Percentiles rank a stretch among this genome's conserved stretches.
Conservation (phyloP, 1,284 basidiomycete species). For the Ceratobasidium sp. region DNA sequence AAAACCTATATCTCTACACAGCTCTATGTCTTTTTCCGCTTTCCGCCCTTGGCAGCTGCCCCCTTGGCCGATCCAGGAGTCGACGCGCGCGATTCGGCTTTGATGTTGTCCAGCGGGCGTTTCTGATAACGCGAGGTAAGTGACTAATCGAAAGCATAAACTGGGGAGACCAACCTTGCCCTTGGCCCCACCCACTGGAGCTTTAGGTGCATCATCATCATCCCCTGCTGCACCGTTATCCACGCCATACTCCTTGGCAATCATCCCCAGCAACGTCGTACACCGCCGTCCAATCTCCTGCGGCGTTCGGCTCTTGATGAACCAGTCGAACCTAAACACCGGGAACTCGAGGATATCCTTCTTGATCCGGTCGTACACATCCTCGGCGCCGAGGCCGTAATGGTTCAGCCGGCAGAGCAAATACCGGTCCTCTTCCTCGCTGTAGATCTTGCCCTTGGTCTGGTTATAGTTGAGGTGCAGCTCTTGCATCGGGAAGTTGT, state of each 20-base stretch:
- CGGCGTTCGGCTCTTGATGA: constrained; percentile 95
- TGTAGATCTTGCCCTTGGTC: constrained; percentile 96
- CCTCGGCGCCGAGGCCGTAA: constrained; percentile 92
- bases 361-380: constrained; percentile 96
- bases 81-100: constrained; percentile 56
- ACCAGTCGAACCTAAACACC: constrained; percentile 99
- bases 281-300: constrained; percentile 92
- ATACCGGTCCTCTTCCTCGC: constrained; percentile 97
- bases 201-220: constrained; percentile 61
- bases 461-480: constrained; percentile 94
- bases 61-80: constrained; percentile 62
- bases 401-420: constrained; percentile 90
- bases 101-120: constrained; percentile 60
- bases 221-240: constrained; percentile 63
- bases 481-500: constrained; percentile 92
- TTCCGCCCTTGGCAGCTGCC: constrained; percentile 39
- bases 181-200: constrained; percentile 51
- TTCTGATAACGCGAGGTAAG: constrained; percentile 53
- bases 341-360: constrained; percentile 96
- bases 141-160: not conserved
- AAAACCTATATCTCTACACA: not conserved
- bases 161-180: constrained; percentile 53
- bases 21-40: constrained; percentile 44
- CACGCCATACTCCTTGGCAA: constrained; percentile 89
- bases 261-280: constrained; percentile 89